phyloP scores from a whole-genome alignment of 2,329 filamentous ascomycete species.

The Akanthomyces dipterigenus region DNA sequence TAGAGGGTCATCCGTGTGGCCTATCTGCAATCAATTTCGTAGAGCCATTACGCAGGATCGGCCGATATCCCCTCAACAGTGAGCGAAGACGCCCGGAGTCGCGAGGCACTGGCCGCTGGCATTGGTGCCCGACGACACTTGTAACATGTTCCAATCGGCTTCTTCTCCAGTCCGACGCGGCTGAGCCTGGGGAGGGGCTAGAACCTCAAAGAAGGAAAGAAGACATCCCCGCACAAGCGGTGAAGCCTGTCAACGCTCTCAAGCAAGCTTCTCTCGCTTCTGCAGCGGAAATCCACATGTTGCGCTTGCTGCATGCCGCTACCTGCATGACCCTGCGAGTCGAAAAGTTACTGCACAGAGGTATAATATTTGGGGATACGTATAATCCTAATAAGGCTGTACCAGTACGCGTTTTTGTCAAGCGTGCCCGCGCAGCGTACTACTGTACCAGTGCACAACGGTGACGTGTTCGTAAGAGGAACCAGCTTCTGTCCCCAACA shows the following conservation, averaged over 20 bases:
- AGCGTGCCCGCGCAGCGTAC: background rate
- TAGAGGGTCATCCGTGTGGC: background rate
- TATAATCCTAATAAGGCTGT: no score
- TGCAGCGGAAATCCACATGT: slow-evolving; percentile 7
- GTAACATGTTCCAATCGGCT: background rate
- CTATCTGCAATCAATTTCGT: background rate
- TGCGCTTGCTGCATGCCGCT: background rate
- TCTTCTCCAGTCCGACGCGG: background rate
- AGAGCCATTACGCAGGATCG: background rate
- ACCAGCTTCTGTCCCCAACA: background rate
- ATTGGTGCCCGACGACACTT: slow-evolving; percentile 1
- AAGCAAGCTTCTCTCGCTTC: background rate
- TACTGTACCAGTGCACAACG: background rate
- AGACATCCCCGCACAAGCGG: background rate
- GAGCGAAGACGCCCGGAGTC: background rate
- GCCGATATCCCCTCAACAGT: background rate
- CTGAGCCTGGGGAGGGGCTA: background rate
- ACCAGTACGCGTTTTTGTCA: background rate
- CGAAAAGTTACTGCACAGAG: no score
- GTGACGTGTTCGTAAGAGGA: background rate
- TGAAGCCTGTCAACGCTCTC: background rate
- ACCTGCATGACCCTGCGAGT: background rate
- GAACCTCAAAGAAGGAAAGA: background rate
- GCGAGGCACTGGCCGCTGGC: background rate
- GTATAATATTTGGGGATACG: no score